Percentiles rank a stretch among this genome's conserved stretches.
These are phyloP conservation scores for Circinella minor DNA, from an alignment of 371 early-diverging fungal genomes.

Conservation along the genomic window DNA sequence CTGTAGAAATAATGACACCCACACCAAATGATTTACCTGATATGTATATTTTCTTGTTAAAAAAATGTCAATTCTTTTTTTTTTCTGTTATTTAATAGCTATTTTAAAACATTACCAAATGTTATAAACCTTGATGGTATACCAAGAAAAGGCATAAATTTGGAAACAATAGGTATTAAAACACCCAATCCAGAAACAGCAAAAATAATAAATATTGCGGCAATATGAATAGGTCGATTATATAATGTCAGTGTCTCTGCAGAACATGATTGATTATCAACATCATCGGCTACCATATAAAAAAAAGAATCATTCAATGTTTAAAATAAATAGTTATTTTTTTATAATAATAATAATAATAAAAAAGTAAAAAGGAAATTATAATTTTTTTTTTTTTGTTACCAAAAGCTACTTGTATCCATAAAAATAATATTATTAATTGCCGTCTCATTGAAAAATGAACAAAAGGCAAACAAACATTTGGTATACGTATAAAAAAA, in stretches of 20 bases:
- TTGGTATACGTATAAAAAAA: no score
- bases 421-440: background rate
- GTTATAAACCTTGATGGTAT: constrained; percentile 6
- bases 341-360: no score
- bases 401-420: background rate
- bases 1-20: constrained; percentile 81
- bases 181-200: constrained; percentile 9
- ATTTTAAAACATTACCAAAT: constrained; percentile 2
- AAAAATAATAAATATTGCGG: constrained; percentile 22
- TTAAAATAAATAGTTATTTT: no score
- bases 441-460: background rate
- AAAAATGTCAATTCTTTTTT: background rate
- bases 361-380: no score
- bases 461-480: background rate
- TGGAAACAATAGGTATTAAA: constrained; percentile 11
- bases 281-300: background rate
- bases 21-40: constrained; percentile 57
- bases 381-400: background rate
- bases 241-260: constrained; percentile 13
- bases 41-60: background rate
- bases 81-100: no score
- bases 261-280: background rate
- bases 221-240: constrained; percentile 17
- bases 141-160: constrained; percentile 6
- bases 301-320: no score